Evolutionary conservation across 805 yeast genomes (phyloP).

Genomic region (Metschnikowia continentalis): DNA sequence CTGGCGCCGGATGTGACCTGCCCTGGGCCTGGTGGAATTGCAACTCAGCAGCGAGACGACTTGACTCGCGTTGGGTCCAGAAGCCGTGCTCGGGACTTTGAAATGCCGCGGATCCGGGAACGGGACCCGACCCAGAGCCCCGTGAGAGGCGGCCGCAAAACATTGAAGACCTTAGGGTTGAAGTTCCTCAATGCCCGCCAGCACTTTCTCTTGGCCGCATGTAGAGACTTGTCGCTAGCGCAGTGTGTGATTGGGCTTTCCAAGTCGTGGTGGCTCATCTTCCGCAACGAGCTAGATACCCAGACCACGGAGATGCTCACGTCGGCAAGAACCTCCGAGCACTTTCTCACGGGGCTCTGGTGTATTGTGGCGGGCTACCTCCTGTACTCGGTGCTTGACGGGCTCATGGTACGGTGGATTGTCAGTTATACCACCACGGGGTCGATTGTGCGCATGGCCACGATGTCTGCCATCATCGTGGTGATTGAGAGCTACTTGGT

Average conservation of each 20-base stretch:
- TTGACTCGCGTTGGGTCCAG: neutral
- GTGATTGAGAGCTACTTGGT: slow-evolving; percentile 66
- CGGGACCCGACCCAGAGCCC: slow-evolving; percentile 13
- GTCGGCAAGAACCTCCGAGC: slow-evolving; percentile 69
- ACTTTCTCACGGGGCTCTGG: slow-evolving; percentile 85
- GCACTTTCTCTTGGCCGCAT: slow-evolving; percentile 70
- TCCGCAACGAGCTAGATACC: slow-evolving; percentile 4
- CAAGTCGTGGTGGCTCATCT: slow-evolving; percentile 40
- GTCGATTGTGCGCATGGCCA: slow-evolving; percentile 79
- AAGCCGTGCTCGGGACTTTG: slow-evolving; percentile 3
- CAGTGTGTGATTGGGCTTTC: slow-evolving; percentile 59
- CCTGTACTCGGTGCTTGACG: slow-evolving; percentile 79
- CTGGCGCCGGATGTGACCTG: slow-evolving; percentile 3
- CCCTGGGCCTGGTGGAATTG: neutral
- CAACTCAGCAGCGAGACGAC: neutral
- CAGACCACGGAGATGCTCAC: slow-evolving; percentile 31
- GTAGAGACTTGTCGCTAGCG: slow-evolving; percentile 70
- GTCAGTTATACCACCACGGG: slow-evolving; percentile 86
- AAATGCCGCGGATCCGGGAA: slow-evolving; percentile 8
- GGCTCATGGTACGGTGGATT: slow-evolving; percentile 90
- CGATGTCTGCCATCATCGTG: slow-evolving; percentile 71
- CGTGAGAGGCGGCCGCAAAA: slow-evolving; percentile 17
- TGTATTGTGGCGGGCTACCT: slow-evolving; percentile 83
- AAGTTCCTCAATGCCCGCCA: slow-evolving; percentile 70
- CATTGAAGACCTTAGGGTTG: slow-evolving; percentile 58